phyloP scores from a whole-genome alignment of 495 filamentous ascomycete genomes.

The Aspergillus egyptiacus region DNA sequence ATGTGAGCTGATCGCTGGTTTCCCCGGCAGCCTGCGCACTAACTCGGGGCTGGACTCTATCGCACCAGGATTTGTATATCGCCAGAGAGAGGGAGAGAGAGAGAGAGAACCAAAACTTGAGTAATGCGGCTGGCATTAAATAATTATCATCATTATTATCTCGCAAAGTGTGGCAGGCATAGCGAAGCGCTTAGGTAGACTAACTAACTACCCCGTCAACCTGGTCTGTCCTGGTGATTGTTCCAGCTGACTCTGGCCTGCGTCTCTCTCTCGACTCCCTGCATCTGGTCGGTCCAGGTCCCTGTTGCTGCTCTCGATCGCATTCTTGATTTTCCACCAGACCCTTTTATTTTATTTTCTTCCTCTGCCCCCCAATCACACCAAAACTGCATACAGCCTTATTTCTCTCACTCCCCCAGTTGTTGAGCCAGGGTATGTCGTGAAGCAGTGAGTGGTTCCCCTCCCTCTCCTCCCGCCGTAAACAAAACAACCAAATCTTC shows the following conservation, averaged over 20 bases:
- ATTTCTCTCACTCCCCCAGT: not conserved
- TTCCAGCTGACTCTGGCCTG: slow-evolving; percentile 11
- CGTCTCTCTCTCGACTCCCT: slow-evolving; percentile 3
- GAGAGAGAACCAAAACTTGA: too few species aligned
- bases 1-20: slow-evolving; percentile 20
- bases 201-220: not conserved
- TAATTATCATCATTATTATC: not conserved
- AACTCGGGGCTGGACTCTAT: not conserved
- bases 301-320: not conserved
- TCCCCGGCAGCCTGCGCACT: slow-evolving; percentile 18
- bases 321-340: slow-evolving; percentile 3
- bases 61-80: slow-evolving; percentile 6
- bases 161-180: too few species aligned
- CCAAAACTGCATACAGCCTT: not conserved
- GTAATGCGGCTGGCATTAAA: slow-evolving; percentile 5
- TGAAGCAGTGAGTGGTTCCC: slow-evolving; percentile 9
- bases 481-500: slow-evolving; percentile 17
- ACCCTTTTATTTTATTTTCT: not conserved
- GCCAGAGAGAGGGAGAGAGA: not conserved
- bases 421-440: slow-evolving; percentile 11
- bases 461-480: slow-evolving; percentile 4
- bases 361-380: not conserved
- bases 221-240: slow-evolving; percentile 5
- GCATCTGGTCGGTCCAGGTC: not conserved
- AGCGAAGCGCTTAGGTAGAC: too few species aligned